These are phyloP conservation scores for Graphium sp. DNA, from an alignment of 2,329 filamentous ascomycete species.

Conservation along the genomic window DNA sequence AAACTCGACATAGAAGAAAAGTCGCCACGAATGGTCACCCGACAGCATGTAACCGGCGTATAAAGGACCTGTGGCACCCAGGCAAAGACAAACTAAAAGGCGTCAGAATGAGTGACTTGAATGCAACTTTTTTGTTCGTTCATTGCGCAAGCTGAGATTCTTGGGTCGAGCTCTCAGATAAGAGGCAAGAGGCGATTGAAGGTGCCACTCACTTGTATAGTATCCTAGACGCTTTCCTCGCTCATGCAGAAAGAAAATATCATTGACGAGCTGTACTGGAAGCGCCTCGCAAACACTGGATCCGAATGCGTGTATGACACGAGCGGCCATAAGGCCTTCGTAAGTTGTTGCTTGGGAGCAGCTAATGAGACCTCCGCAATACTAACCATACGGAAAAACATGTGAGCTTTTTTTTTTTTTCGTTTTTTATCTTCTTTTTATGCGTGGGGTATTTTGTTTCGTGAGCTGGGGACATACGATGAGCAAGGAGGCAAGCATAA, in stretches of 20 bases:
- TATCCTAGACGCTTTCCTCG: slow-evolving; percentile 37
- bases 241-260: slow-evolving; percentile 28
- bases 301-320: slow-evolving; percentile 20
- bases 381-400: slow-evolving; percentile 12
- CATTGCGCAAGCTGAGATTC: too few relatives aligned
- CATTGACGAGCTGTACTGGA: slow-evolving; percentile 26
- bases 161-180: too few relatives aligned
- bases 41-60: slow-evolving; percentile 45
- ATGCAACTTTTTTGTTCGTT: too few relatives aligned
- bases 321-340: slow-evolving; percentile 18
- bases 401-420: too few relatives aligned
- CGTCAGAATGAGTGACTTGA: not conserved
- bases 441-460: not conserved
- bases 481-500: slow-evolving; percentile 22
- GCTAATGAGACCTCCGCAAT: slow-evolving; percentile 21
- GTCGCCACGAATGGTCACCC: slow-evolving; percentile 37
- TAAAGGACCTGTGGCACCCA: slow-evolving; percentile 36
- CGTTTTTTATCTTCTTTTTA: too few relatives aligned
- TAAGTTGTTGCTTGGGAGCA: slow-evolving; percentile 18
- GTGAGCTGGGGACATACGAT: slow-evolving; percentile 10
- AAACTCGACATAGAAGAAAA: slow-evolving; percentile 44
- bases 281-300: slow-evolving; percentile 25
- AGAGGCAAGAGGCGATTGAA: too few relatives aligned
- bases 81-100: slow-evolving; percentile 34
- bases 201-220: slow-evolving; percentile 28